Conservation (phyloP, 257 asterid species). For the Thymus mandschuricus region DNA sequence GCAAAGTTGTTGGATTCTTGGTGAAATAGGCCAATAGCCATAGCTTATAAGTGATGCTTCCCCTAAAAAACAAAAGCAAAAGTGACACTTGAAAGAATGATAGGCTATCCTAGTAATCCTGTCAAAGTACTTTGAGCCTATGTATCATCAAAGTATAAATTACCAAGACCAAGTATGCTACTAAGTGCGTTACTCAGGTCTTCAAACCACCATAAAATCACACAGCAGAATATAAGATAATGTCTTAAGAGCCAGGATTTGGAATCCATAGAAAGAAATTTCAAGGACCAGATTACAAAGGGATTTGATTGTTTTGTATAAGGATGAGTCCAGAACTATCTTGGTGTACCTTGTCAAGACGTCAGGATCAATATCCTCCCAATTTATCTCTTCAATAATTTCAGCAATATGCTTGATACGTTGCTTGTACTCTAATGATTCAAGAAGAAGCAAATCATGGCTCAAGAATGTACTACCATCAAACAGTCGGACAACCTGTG, state of each 20-base stretch:
- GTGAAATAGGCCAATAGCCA: background rate
- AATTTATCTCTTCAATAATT: constrained; percentile 79
- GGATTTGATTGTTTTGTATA: constrained; percentile 5
- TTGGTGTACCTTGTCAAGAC: constrained; percentile 71
- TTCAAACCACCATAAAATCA: constrained; percentile 5
- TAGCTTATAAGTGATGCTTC: background rate
- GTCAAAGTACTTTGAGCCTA: background rate
- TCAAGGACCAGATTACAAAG: constrained; percentile 6
- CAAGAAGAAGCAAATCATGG: constrained; percentile 91
- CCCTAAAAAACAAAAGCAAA: constrained; percentile 2
- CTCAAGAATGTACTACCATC: constrained; percentile 70
- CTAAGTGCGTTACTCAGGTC: background rate
- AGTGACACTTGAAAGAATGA: background rate
- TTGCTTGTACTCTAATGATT: constrained; percentile 93
- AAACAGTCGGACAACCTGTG: constrained; percentile 66
- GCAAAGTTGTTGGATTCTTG: constrained; percentile 19
- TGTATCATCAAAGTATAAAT: background rate
- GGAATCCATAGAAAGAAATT: constrained; percentile 13
- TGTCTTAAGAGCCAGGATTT: constrained; percentile 6
- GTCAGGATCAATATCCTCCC: constrained; percentile 91
- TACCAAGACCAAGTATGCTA: background rate
- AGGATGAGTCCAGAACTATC: constrained; percentile 23
- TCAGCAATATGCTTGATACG: constrained; percentile 83
- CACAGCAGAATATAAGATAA: constrained; percentile 23
- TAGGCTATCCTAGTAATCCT: background rate